These are phyloP conservation scores for Termitomyces sp. DNA, from an alignment of 768 basidiomycete genomes.

Conservation along the genomic window DNA sequence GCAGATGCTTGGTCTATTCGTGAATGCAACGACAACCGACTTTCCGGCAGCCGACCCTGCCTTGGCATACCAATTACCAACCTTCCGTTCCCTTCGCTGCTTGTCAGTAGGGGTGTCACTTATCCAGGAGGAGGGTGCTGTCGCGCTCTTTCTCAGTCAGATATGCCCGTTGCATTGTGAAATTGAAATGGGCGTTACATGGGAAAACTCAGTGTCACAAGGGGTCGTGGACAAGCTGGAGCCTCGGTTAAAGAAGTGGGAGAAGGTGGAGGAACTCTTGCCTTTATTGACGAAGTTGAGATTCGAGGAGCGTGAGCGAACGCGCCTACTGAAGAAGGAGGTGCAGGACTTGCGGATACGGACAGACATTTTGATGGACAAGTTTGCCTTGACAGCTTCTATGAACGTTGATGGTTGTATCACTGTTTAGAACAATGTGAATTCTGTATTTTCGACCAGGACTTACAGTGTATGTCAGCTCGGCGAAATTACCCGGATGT, in stretches of 20 bases:
- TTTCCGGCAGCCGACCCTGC: conserved; percentile 12
- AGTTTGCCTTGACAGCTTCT: conserved; percentile 2
- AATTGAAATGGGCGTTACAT: conserved; percentile 43
- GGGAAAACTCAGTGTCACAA: conserved; percentile 24
- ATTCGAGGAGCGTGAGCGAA: conserved; percentile 29
- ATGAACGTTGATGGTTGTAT: conserved; percentile 8
- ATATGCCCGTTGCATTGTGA: conserved; percentile 38
- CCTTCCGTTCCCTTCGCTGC: conserved; percentile 25
- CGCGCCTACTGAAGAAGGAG: conserved; percentile 32
- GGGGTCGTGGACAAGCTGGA: conserved; percentile 11
- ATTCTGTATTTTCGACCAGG: neutral
- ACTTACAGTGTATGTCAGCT: too few species aligned
- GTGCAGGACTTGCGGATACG: conserved; percentile 46
- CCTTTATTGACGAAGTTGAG: conserved; percentile 46
- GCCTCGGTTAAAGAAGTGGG: conserved; percentile 31
- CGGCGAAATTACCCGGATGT: too few species aligned
- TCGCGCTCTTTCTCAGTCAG: conserved; percentile 48
- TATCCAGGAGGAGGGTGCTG: conserved; percentile 33
- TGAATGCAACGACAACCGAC: conserved; percentile 27
- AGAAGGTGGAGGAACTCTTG: conserved; percentile 30
- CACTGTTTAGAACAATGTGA: neutral
- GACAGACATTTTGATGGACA: conserved; percentile 36
- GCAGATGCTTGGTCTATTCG: conserved; percentile 33
- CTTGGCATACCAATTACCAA: conserved; percentile 13
- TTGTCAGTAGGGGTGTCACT: conserved; percentile 48